Conservation (phyloP, 139 green algal species). For the Diplosphaera chodatii region DNA sequence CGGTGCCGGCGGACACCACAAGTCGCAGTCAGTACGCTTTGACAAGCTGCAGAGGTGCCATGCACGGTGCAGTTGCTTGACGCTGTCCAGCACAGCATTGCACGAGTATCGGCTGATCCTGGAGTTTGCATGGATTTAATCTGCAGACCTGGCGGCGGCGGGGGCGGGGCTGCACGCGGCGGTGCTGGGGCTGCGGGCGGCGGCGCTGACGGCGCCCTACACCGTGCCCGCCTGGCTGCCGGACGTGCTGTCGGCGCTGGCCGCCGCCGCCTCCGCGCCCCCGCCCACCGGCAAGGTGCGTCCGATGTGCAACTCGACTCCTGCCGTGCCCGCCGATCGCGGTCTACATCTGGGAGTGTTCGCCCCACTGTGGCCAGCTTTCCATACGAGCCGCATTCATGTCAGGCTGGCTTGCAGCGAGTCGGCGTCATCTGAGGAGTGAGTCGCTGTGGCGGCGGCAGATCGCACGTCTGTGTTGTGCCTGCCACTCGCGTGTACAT, state of each 20-base stretch:
- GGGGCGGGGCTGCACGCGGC: constrained; percentile 23
- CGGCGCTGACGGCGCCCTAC: constrained; percentile 77
- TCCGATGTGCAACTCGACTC: not conserved
- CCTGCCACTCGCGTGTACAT: not conserved
- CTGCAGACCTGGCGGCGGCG: not conserved
- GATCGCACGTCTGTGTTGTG: too few species aligned
- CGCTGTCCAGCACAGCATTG: too few species aligned
- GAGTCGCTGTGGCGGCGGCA: too few species aligned
- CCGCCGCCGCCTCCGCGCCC: constrained; percentile 37
- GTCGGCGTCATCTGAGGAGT: too few species aligned
- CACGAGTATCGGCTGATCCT: not conserved
- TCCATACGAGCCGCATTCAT: too few species aligned
- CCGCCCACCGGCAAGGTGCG: constrained; percentile 36
- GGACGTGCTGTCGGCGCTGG: constrained; percentile 65
- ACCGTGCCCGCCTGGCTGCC: constrained; percentile 79
- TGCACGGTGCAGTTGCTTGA: too few species aligned
- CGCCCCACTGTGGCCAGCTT: not conserved
- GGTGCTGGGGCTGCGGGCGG: constrained; percentile 69
- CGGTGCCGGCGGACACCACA: too few species aligned
- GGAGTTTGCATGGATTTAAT: too few species aligned
- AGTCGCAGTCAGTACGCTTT: too few species aligned
- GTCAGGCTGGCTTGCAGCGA: too few species aligned
- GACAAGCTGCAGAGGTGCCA: too few species aligned
- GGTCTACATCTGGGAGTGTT: too few species aligned
- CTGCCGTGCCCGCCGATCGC: not conserved